Base-by-base conservation (phyloP, 768 basidiomycete species). In the Punctularia strigosozonata region DNA sequence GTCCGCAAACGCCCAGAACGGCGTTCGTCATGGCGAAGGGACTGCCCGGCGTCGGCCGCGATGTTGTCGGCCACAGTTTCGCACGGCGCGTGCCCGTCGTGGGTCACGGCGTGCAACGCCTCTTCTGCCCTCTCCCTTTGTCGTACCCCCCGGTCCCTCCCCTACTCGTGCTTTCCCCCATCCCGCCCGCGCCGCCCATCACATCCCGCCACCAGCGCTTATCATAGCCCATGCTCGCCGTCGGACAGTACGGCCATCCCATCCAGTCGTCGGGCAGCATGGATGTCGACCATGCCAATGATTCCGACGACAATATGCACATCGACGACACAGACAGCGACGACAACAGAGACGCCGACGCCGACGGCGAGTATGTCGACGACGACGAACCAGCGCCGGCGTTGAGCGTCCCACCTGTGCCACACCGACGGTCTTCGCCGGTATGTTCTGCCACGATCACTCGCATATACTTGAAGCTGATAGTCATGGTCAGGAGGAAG, bases 301-400 rank as follows among this genome's bases (percentile, higher is more conserved):
- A 63, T 50, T 38, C 43, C 47, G 52, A 58, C 54, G 46, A 76
- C 50, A 73, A 75, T 55, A 83, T 84, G 81, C 69, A 79, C 53
- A 59, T 82, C 60, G 80, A 83, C 68, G 73, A 73, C 54, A 50
- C 58, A 45, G 68, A 69, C 59, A 54, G 58, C 48, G 56, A 53
- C 39, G 45, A 56, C 50, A 59, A 71, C 47, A 62, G 65, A 41
- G 78, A 78, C 55, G 63, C 66, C 41, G 79, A 82, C 49, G 68
- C 75, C 30, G 77, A 79, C 48, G 74, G 68, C 50, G 75, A 75
- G 59, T 68, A 73, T 52, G 76, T 77, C 47, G 72, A 72, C 37
- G 71, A 76, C 47, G 50, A 61, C 49, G 58, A 66, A 12, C 53
- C 58, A 37, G 57, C 62, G 50, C 46, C 50, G 49, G 42, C 51